phyloP scores from a whole-genome alignment of 768 basidiomycete genomes.

The Boletus pseudopeckii region DNA sequence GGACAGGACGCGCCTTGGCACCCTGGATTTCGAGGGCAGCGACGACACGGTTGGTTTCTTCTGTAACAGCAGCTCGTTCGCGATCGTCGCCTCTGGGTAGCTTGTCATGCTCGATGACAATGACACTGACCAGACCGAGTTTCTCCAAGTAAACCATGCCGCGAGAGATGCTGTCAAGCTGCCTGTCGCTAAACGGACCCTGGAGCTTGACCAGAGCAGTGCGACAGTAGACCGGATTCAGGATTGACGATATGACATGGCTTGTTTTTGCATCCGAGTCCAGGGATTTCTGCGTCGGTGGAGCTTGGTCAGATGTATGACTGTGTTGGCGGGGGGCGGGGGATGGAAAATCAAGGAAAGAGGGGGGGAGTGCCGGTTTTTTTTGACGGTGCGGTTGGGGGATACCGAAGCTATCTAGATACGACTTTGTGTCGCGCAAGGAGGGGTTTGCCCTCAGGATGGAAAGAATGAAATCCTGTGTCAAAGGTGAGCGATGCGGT shows the following conservation, averaged over 20 bases:
- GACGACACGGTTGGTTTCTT: constrained; percentile 86
- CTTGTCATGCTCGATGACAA: constrained; percentile 89
- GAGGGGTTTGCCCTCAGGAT: constrained; percentile 93
- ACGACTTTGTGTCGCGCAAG: constrained; percentile 82
- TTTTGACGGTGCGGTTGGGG: constrained; percentile 40
- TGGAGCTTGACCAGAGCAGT: constrained; percentile 97
- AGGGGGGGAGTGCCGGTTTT: constrained; percentile 20
- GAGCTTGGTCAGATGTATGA: constrained; percentile 1
- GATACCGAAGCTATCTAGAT: constrained; percentile 86
- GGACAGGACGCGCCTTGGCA: constrained; percentile 81
- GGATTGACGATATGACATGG: constrained; percentile 64
- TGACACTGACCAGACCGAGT: constrained; percentile 91
- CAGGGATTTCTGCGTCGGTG: constrained; percentile 25
- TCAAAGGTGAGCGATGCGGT: constrained; percentile 7
- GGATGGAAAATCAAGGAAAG: constrained; percentile 26
- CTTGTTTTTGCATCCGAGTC: constrained; percentile 38
- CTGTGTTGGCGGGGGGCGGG: constrained; percentile 17
- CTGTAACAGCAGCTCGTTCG: constrained; percentile 61
- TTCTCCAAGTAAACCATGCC: constrained; percentile 96
- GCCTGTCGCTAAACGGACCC: constrained; percentile 90
- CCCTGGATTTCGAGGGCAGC: constrained; percentile 80
- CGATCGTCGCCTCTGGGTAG: constrained; percentile 64
- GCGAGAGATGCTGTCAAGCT: constrained; percentile 88
- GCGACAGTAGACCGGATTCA: constrained; percentile 79
- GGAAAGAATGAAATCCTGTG: constrained; percentile 93